Evolutionary conservation across 2,329 filamentous ascomycete species (phyloP).

Genomic region (Cytospora mali): DNA sequence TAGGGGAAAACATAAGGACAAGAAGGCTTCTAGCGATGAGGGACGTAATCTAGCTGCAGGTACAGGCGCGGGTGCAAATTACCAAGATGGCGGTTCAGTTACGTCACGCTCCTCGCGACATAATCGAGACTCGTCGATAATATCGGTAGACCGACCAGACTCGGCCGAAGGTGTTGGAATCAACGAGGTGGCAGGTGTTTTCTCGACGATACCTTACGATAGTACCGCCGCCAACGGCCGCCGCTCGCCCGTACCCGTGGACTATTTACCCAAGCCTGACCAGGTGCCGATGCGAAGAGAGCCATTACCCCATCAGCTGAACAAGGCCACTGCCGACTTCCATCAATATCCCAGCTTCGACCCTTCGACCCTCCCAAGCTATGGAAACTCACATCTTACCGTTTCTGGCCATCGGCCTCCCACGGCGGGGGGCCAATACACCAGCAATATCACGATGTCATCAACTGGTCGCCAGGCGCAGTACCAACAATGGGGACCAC

Average conservation of each 20-base stretch:
- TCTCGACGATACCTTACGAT: slow-evolving; percentile 88
- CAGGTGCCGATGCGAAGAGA: slow-evolving; percentile 67
- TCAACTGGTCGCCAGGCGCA: slow-evolving; percentile 71
- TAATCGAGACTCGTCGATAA: slow-evolving; percentile 70
- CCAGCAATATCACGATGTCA: slow-evolving; percentile 69
- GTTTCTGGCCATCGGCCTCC: slow-evolving; percentile 61
- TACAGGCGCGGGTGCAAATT: slow-evolving; percentile 43
- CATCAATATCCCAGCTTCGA: slow-evolving; percentile 86
- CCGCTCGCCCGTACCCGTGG: slow-evolving; percentile 70
- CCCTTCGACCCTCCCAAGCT: slow-evolving; percentile 50
- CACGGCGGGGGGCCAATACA: slow-evolving; percentile 44
- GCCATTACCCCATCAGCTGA: slow-evolving; percentile 79
- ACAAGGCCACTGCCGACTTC: slow-evolving; percentile 75
- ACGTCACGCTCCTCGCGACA: slow-evolving; percentile 75
- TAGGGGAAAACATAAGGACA: slow-evolving; percentile 79
- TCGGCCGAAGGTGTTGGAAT: slow-evolving; percentile 64
- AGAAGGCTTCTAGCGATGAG: slow-evolving; percentile 64
- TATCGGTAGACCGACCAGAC: slow-evolving; percentile 70
- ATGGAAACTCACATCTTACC: slow-evolving; percentile 56
- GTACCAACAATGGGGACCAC: slow-evolving; percentile 75
- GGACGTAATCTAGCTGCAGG: slow-evolving; percentile 58
- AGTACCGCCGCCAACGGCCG: slow-evolving; percentile 63
- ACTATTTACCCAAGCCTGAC: slow-evolving; percentile 71
- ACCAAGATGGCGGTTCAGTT: slow-evolving; percentile 45
- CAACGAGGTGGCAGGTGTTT: slow-evolving; percentile 77